These are phyloP conservation scores for Cladorrhinum sp. DNA, from an alignment of 2,329 filamentous ascomycete genomes.

Conservation along the genomic window DNA sequence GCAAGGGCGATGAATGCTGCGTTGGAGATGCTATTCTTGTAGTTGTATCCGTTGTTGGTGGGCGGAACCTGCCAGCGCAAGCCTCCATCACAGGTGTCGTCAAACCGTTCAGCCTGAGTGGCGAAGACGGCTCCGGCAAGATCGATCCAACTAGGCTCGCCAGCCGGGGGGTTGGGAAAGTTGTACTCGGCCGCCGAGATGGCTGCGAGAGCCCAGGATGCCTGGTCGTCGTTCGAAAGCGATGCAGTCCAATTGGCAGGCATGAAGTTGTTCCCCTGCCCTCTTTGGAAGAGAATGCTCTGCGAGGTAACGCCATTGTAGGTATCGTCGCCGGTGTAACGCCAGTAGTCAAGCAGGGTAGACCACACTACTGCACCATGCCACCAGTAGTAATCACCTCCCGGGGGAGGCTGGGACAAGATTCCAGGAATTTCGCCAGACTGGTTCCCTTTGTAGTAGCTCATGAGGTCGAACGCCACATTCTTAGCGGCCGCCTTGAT, in stretches of 20 bases:
- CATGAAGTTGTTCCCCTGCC: slow-evolving; percentile 52
- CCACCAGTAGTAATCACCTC: slow-evolving; percentile 67
- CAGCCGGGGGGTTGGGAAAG: slow-evolving; percentile 54
- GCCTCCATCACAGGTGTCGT: slow-evolving; percentile 60
- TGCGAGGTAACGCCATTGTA: slow-evolving; percentile 58
- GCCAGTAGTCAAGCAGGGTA: slow-evolving; percentile 41
- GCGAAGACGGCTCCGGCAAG: slow-evolving; percentile 46
- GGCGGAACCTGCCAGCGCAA: slow-evolving; percentile 73
- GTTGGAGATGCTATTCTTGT: slow-evolving; percentile 48
- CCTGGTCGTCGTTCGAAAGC: slow-evolving; percentile 64
- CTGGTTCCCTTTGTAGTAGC: slow-evolving; percentile 21
- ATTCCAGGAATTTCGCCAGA: slow-evolving; percentile 50
- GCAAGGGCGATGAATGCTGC: slow-evolving; percentile 41
- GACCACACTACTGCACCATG: slow-evolving; percentile 65
- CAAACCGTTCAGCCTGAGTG: slow-evolving; percentile 36
- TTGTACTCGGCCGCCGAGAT: slow-evolving; percentile 63
- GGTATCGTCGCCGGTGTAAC: slow-evolving; percentile 55
- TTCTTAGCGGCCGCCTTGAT: slow-evolving; percentile 18
- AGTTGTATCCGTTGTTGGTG: slow-evolving; percentile 62
- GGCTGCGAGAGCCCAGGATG: slow-evolving; percentile 64
- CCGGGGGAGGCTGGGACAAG: slow-evolving; percentile 28
- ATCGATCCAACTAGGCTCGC: slow-evolving; percentile 56
- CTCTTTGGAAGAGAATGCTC: slow-evolving; percentile 55
- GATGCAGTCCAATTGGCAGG: slow-evolving; percentile 54
- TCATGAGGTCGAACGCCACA: slow-evolving; percentile 20